phyloP scores from a whole-genome alignment of 208 protist genomes.

The Strigomonas culicis region DNA sequence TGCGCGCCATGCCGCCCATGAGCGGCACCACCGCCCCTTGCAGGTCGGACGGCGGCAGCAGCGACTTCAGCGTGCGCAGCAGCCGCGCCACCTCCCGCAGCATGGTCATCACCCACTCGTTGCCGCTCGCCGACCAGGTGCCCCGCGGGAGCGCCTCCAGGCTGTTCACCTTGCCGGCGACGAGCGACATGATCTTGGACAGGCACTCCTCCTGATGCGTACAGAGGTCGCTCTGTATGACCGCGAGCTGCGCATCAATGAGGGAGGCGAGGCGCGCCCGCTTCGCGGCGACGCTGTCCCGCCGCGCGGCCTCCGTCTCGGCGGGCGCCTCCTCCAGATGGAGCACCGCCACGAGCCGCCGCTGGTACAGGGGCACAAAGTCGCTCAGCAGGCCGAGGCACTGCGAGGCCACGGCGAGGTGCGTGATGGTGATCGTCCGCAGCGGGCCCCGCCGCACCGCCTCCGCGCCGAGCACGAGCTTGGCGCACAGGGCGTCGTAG shows the following conservation, averaged over 20 bases:
- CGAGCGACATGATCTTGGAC: constrained; percentile 57
- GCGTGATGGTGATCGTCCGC: constrained; percentile 71
- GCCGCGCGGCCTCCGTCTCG: neutral
- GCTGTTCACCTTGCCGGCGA: constrained; percentile 64
- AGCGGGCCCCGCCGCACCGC: constrained; percentile 77
- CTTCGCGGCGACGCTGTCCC: neutral
- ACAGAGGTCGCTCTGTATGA: constrained; percentile 59
- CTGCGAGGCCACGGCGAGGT: constrained; percentile 86
- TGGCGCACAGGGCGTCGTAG: constrained; percentile 69
- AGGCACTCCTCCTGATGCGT: constrained; percentile 57
- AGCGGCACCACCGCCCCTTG: constrained; percentile 72
- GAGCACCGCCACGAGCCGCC: constrained; percentile 24
- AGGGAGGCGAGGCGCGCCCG: constrained; percentile 8
- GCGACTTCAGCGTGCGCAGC: constrained; percentile 51
- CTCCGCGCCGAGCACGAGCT: constrained; percentile 74
- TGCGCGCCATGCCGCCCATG: constrained; percentile 52
- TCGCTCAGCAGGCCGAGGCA: constrained; percentile 67
- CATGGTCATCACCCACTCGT: constrained; percentile 90
- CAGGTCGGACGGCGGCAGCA: constrained; percentile 58
- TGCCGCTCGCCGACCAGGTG: constrained; percentile 45
- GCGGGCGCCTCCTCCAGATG: neutral
- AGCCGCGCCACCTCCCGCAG: constrained; percentile 78
- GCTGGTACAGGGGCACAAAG: constrained; percentile 59
- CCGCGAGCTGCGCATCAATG: constrained; percentile 25
- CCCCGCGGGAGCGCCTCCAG: constrained; percentile 21